These are phyloP conservation scores for Xylariaceae sp. DNA, from an alignment of 2,329 filamentous ascomycete genomes.

Conservation along the genomic window DNA sequence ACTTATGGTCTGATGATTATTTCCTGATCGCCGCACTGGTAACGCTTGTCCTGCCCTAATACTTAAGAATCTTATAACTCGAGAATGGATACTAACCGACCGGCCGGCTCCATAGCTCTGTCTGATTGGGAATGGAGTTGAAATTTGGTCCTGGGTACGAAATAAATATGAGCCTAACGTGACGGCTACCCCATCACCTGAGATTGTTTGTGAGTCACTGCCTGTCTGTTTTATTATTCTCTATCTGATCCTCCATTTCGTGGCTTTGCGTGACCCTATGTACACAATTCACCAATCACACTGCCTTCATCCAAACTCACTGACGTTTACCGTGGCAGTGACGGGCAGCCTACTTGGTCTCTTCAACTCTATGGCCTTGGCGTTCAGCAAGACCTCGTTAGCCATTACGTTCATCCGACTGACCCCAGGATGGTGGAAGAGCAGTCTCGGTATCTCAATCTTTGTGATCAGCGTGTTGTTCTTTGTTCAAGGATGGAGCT, in stretches of 20 bases:
- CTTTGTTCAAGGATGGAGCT: slow-evolving; percentile 21
- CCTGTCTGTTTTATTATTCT: neutral
- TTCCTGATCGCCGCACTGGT: slow-evolving; percentile 27
- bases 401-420: slow-evolving; percentile 26
- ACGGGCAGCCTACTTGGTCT: slow-evolving; percentile 25
- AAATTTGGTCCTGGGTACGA: slow-evolving; percentile 19
- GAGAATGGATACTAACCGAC: neutral
- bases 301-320: too few relatives aligned
- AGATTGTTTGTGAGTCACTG: slow-evolving; percentile 18
- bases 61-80: neutral
- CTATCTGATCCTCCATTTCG: neutral
- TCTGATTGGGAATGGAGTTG: slow-evolving; percentile 21
- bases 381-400: slow-evolving; percentile 29
- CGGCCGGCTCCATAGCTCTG: slow-evolving; percentile 4
- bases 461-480: slow-evolving; percentile 25
- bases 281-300: too few relatives aligned
- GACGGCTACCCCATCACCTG: neutral
- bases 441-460: slow-evolving; percentile 15
- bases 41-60: neutral
- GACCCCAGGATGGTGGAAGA: slow-evolving; percentile 28
- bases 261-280: too few relatives aligned
- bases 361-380: slow-evolving; percentile 29
- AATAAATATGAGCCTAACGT: slow-evolving; percentile 24
- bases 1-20: slow-evolving; percentile 25
- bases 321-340: slow-evolving; percentile 18